Conservation (phyloP, 495 filamentous ascomycete genomes). For the Symbiotaphrina buchneri region DNA sequence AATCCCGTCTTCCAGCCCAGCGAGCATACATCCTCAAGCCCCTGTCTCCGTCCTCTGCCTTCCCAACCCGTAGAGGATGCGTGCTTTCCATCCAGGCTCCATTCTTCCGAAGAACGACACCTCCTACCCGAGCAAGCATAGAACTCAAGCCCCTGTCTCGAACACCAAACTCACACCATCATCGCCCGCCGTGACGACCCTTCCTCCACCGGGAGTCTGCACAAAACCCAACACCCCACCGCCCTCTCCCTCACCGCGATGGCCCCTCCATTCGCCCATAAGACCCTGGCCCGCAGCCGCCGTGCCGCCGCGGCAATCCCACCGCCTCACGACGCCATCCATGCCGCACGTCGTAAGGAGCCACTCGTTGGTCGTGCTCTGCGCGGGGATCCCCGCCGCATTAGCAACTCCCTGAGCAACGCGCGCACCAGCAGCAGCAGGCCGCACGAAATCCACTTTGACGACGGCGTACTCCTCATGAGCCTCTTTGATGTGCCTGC, state of each 20-base stretch:
- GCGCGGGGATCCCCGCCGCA: constrained; percentile 7
- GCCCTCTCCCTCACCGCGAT: constrained; percentile 57
- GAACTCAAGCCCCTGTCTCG: too few species aligned
- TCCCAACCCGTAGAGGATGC: too few species aligned
- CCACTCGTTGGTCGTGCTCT: constrained; percentile 23
- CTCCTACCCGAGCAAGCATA: too few species aligned
- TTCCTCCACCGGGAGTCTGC: constrained; percentile 39
- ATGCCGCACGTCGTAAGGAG: constrained; percentile 64
- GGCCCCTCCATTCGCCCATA: constrained; percentile 62
- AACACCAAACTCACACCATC: too few species aligned
- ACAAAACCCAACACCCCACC: constrained; percentile 82
- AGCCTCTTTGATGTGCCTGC: constrained; percentile 56
- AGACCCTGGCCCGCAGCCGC: constrained; percentile 35
- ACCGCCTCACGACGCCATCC: constrained; percentile 68
- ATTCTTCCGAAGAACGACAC: too few species aligned
- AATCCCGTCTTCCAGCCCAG: too few species aligned
- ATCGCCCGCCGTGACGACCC: constrained; percentile 74
- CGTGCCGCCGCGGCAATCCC: constrained; percentile 70
- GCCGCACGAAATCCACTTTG: constrained; percentile 68
- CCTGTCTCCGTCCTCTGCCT: too few species aligned
- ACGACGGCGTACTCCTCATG: constrained; percentile 72
- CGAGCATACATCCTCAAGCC: too few species aligned
- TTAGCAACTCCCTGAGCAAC: too few species aligned
- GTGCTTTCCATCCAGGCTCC: too few species aligned
- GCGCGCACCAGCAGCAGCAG: constrained; percentile 9